A percentile compares a stretch with the other conserved stretches of the same genome.
phyloP scores from a whole-genome alignment of 345 rosid species.

The Pistacia atlantica region DNA sequence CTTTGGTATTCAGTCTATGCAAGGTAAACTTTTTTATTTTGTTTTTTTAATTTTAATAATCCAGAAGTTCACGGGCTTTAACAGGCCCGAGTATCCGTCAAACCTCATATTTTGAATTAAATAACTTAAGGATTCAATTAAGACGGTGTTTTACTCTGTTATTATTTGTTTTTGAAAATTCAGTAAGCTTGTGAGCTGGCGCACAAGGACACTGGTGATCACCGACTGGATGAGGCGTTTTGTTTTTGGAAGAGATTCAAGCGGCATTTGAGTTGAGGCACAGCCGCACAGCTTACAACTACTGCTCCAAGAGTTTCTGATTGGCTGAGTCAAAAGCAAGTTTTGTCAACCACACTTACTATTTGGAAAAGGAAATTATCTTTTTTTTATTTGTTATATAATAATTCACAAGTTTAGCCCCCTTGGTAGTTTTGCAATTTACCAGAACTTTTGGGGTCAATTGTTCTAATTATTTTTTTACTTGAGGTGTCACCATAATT shows the following conservation, averaged over 20 bases:
- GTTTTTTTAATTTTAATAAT: too few relatives aligned
- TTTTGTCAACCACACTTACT: background rate
- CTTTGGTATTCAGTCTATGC: constrained; percentile 98
- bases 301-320: background rate
- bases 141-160: too few relatives aligned
- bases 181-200: constrained; percentile 99
- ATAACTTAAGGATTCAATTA: too few relatives aligned
- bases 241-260: constrained; percentile 89
- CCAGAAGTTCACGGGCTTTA: too few relatives aligned
- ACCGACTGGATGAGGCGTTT: constrained; percentile 93
- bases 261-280: constrained; percentile 68
- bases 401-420: background rate
- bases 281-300: background rate
- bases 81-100: too few relatives aligned
- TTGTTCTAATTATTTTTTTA: constrained; percentile 1
- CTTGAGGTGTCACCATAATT: background rate
- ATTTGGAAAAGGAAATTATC: background rate
- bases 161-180: background rate
- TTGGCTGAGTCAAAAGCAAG: background rate
- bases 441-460: constrained; percentile 1
- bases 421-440: constrained; percentile 17
- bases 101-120: too few relatives aligned
- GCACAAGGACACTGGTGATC: constrained; percentile 84
- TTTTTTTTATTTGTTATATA: background rate
- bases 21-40: constrained; percentile 44